A percentile compares a stretch with the other conserved stretches of the same genome.
phyloP scores from a whole-genome alignment of 2,329 filamentous ascomycete species.

The Hypoxylon sp. region DNA sequence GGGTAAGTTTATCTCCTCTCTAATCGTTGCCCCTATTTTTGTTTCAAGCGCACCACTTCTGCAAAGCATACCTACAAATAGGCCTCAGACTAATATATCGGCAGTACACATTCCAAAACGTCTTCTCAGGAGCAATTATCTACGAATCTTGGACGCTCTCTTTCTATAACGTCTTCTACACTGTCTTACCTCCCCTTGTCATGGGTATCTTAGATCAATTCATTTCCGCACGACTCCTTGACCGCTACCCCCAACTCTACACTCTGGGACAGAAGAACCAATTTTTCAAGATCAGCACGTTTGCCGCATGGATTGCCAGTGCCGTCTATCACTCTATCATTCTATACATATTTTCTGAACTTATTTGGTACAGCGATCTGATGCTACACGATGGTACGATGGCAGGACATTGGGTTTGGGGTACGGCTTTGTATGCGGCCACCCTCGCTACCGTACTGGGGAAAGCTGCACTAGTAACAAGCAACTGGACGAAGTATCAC shows the following conservation, averaged over 20 bases:
- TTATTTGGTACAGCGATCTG: conserved; percentile 86
- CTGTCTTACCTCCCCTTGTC: conserved; percentile 90
- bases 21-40: conserved; percentile 4
- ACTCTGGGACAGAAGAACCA: conserved; percentile 91
- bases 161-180: conserved; percentile 99
- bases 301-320: conserved; percentile 92
- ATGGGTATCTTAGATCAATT: conserved; percentile 98
- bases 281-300: conserved; percentile 94
- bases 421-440: conserved; percentile 92
- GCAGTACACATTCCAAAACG: conserved; percentile 97
- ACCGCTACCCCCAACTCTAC: conserved; percentile 97
- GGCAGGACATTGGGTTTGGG: conserved; percentile 98
- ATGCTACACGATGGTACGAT: conserved; percentile 83
- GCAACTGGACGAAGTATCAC: conserved; percentile 99
- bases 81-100: conserved; percentile 50
- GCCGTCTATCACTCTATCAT: conserved; percentile 96
- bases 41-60: neutral
- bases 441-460: conserved; percentile 94
- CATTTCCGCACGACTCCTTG: conserved; percentile 91
- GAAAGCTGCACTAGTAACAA: conserved; percentile 94
- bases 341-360: conserved; percentile 86
- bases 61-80: neutral
- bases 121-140: conserved; percentile 97
- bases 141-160: conserved; percentile 99
- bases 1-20: conserved; percentile 74